Conservation (phyloP, 2,329 filamentous ascomycete species). For the Blumeriella jaapii region DNA sequence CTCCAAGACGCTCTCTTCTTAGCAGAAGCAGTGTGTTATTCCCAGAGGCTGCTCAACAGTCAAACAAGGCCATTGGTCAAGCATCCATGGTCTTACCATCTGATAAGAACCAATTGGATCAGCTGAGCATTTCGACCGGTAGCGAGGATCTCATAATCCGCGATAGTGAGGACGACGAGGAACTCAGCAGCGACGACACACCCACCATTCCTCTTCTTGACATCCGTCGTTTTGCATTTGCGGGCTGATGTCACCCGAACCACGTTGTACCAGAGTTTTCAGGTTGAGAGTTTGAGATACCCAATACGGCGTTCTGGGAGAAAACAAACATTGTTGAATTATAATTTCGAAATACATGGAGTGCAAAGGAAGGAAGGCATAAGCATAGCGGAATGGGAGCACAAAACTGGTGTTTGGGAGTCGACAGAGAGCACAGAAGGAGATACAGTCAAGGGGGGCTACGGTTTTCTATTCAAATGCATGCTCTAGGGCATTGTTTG, state of each 20-base stretch:
- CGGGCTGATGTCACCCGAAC: too few species aligned
- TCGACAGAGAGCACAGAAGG: neutral
- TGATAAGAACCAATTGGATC: conserved; percentile 17
- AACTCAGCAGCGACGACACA: conserved; percentile 24
- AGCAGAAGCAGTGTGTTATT: conserved; percentile 18
- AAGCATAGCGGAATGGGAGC: neutral
- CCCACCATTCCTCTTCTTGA: conserved; percentile 13
- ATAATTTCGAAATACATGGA: too few species aligned
- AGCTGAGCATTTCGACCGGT: conserved; percentile 27
- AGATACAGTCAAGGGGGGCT: too few species aligned
- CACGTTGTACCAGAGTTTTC: too few species aligned
- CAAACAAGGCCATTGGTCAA: conserved; percentile 21
- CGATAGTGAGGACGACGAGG: conserved; percentile 34
- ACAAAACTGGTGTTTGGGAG: neutral
- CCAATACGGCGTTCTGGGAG: too few species aligned
- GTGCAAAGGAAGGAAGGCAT: neutral
- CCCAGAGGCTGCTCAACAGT: conserved; percentile 16
- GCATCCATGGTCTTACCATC: conserved; percentile 28
- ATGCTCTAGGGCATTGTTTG: neutral
- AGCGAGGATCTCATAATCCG: conserved; percentile 42
- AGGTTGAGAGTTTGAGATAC: too few species aligned
- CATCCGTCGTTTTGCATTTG: conserved; percentile 13
- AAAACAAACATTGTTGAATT: too few species aligned
- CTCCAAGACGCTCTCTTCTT: conserved; percentile 11
- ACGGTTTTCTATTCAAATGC: neutral